phyloP scores from a whole-genome alignment of 1,284 basidiomycete species.

The Apiotrichum montevideense region DNA sequence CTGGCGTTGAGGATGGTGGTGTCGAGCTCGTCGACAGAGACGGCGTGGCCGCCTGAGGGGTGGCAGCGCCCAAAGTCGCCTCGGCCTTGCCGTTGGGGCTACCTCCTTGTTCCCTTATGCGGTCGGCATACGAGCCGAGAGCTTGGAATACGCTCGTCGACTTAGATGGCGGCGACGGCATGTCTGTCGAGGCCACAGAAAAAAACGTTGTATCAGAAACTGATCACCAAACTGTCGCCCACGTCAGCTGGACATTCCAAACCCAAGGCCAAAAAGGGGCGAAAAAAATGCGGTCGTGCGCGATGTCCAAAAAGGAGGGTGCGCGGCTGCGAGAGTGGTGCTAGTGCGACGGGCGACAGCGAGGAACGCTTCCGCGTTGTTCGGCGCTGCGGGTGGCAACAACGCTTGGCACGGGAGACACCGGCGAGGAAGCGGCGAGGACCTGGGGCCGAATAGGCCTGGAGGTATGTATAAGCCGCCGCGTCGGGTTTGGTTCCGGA shows the following conservation, averaged over 20 bases:
- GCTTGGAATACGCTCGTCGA: conserved; percentile 40
- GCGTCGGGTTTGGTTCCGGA: not conserved
- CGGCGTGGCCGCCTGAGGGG: not conserved
- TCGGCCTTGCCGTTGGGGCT: not conserved
- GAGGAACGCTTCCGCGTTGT: too few relatives aligned
- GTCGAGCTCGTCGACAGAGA: conserved; percentile 4
- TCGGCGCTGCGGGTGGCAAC: not conserved
- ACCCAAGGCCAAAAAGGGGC: too few relatives aligned
- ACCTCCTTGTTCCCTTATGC: conserved; percentile 27
- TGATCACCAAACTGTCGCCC: not conserved
- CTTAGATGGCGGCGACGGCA: conserved; percentile 13
- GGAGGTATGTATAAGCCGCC: not conserved
- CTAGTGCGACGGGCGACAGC: too few relatives aligned
- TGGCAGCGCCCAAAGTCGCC: not conserved
- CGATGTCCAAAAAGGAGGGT: not conserved
- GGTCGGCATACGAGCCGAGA: conserved; percentile 43
- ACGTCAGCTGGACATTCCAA: not conserved
- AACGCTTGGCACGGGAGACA: not conserved
- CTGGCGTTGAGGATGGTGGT: conserved; percentile 3
- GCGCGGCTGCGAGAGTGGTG: not conserved
- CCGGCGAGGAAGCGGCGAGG: not conserved
- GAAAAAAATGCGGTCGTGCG: not conserved
- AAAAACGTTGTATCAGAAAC: not conserved
- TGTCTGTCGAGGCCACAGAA: not conserved
- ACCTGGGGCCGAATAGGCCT: not conserved